These are phyloP conservation scores for Eragrostis tef DNA, from an alignment of 202 grass and related monocot genomes.

Conservation along the genomic window DNA sequence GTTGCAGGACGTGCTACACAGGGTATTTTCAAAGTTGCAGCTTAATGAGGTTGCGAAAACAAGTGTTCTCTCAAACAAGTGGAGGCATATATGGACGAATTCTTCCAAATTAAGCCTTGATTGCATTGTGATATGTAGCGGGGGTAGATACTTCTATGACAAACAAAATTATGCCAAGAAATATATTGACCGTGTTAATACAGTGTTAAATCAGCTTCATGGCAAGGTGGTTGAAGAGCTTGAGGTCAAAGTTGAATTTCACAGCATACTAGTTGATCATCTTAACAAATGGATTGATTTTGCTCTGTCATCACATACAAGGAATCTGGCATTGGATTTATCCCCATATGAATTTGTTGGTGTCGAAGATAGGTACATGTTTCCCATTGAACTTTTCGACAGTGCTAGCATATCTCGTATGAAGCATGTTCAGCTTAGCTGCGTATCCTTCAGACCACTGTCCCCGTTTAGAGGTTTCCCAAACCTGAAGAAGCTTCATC, in stretches of 20 bases:
- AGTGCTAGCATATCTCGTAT: background rate
- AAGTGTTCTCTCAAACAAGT: background rate
- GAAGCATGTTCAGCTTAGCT: constrained; percentile 2
- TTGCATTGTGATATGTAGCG: background rate
- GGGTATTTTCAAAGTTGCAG: constrained; percentile 5
- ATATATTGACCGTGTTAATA: constrained; percentile 32
- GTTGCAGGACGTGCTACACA: background rate
- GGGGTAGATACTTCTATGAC: background rate
- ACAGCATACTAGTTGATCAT: constrained; percentile 29
- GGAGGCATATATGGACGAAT: background rate
- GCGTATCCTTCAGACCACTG: background rate
- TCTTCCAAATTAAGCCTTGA: constrained; percentile 9
- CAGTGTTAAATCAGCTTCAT: background rate
- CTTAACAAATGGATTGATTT: constrained; percentile 22
- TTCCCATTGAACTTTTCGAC: constrained; percentile 8
- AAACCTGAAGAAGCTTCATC: constrained; percentile 25
- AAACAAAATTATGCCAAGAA: background rate
- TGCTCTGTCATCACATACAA: background rate
- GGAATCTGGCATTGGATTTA: constrained; percentile 15
- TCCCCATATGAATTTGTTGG: background rate
- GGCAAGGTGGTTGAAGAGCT: constrained; percentile 1
- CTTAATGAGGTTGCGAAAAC: background rate
- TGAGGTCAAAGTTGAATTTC: constrained; percentile 17
- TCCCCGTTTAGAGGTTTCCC: background rate
- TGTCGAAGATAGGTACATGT: background rate